These are phyloP conservation scores for Dissophora globulifera DNA, from an alignment of 192 early-diverging fungal species.

Conservation along the genomic window DNA sequence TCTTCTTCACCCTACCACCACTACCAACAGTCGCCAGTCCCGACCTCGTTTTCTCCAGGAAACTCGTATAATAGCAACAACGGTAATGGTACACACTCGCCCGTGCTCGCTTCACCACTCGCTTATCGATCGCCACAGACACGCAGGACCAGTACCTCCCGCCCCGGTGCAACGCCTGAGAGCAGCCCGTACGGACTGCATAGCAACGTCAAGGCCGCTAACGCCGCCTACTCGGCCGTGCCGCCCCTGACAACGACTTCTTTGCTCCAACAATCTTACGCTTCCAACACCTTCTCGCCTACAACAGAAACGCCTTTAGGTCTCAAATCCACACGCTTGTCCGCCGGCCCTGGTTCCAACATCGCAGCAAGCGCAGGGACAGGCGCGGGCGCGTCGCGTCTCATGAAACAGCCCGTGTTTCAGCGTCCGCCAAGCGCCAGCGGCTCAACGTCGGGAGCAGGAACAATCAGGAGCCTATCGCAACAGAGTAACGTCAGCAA, in stretches of 20 bases:
- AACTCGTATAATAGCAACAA: constrained; percentile 1
- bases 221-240: constrained; percentile 12
- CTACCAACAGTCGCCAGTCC: neutral
- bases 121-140: constrained; percentile 21
- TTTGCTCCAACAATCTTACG: constrained; percentile 1
- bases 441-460: neutral
- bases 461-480: neutral
- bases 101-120: constrained; percentile 17
- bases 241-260: constrained; percentile 18
- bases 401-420: constrained; percentile 20
- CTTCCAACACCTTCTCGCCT: constrained; percentile 21
- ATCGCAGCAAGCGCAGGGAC: neutral
- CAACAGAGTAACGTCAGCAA: neutral
- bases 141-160: constrained; percentile 23
- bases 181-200: constrained; percentile 4
- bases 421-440: constrained; percentile 18
- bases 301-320: constrained; percentile 23
- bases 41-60: constrained; percentile 6
- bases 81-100: neutral
- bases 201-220: constrained; percentile 8
- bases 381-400: constrained; percentile 7
- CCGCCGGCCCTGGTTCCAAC: neutral
- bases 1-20: neutral
- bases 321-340: constrained; percentile 3
- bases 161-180: neutral